A percentile compares a stretch with the other conserved stretches of the same genome.
Conservation (phyloP, 2,329 filamentous ascomycete species). For the Trichoderma asperellum region DNA sequence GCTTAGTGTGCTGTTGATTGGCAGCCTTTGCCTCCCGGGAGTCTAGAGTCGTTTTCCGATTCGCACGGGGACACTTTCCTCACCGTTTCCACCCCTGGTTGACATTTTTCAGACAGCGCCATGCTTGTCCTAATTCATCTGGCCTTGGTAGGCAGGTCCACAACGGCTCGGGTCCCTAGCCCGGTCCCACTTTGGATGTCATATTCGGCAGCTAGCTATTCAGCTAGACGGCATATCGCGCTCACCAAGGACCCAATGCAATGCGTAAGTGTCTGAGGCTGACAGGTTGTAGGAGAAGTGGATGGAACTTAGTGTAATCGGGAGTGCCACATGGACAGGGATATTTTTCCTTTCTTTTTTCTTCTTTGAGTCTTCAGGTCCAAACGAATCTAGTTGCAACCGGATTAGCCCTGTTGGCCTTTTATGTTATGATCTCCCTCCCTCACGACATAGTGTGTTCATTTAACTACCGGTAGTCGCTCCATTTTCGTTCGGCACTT, state of each 20-base stretch:
- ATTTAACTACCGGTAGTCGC: not conserved
- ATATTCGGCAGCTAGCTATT: not conserved
- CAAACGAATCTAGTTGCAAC: not conserved
- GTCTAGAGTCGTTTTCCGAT: not conserved
- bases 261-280: not conserved
- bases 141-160: not conserved
- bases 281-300: not conserved
- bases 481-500: not conserved
- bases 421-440: not conserved
- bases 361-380: not conserved
- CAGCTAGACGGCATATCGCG: not conserved
- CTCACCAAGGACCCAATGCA: not conserved
- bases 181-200: slow-evolving; percentile 14
- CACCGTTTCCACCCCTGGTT: slow-evolving; percentile 10
- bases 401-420: not conserved
- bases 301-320: not conserved
- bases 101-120: not conserved
- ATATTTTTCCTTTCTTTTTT: not conserved
- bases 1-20: not conserved
- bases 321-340: not conserved
- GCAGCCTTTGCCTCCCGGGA: not conserved
- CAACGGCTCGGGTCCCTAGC: slow-evolving; percentile 12
- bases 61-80: slow-evolving; percentile 1
- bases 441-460: not conserved
- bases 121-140: slow-evolving; percentile 7